Percentiles rank a stretch among this genome's conserved stretches.
phyloP scores from a whole-genome alignment of 345 rosid genomes.

The Salix exigua region DNA sequence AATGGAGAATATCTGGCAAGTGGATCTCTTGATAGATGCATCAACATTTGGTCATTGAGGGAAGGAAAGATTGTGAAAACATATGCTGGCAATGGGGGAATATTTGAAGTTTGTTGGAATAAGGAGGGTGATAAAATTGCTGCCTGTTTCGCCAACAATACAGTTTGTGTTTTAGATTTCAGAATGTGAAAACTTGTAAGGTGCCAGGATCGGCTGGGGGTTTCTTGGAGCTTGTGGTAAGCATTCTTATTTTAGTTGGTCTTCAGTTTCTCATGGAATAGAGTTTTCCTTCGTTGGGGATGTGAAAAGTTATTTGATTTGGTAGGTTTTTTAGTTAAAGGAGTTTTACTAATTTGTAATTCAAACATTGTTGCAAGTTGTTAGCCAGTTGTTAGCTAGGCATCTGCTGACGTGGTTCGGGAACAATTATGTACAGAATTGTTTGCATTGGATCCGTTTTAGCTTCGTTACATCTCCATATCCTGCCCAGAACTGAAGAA shows the following conservation, averaged over 20 bases:
- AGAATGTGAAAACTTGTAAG: slow-evolving; percentile 48
- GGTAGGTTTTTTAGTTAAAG: not conserved
- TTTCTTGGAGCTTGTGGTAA: not conserved
- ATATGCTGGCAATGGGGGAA: slow-evolving; percentile 85
- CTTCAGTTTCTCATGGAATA: too few relatives aligned
- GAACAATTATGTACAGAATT: slow-evolving; percentile 5
- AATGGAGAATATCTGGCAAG: slow-evolving; percentile 93
- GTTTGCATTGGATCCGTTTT: not conserved
- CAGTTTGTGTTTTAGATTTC: slow-evolving; percentile 84
- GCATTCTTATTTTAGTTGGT: not conserved
- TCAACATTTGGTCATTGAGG: slow-evolving; percentile 90
- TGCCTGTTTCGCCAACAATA: slow-evolving; percentile 83
- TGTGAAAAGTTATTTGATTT: not conserved
- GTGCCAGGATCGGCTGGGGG: not conserved
- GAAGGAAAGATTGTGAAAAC: slow-evolving; percentile 87
- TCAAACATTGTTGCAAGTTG: not conserved
- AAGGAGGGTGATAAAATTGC: slow-evolving; percentile 97
- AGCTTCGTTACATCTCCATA: not conserved
- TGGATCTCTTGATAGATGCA: slow-evolving; percentile 85
- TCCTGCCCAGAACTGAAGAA: too few relatives aligned
- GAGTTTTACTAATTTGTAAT: not conserved
- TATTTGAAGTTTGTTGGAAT: slow-evolving; percentile 96
- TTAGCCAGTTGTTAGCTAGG: not conserved
- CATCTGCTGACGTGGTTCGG: not conserved
- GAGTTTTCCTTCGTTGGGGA: not conserved